Conservation (phyloP, 257 asterid species). For the Capsicum baccatum region DNA sequence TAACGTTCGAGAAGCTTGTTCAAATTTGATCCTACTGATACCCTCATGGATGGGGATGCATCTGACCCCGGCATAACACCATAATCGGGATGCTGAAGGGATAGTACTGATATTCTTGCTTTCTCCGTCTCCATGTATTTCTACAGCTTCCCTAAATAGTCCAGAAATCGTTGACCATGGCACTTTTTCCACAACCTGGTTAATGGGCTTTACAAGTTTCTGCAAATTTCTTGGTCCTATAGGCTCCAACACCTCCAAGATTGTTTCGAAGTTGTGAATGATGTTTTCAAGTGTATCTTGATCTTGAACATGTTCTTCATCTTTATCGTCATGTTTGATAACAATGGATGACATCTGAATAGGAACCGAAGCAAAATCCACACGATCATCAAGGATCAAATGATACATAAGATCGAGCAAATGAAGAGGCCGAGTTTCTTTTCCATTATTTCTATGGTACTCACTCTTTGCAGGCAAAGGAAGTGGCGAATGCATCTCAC, state of each 20-base stretch:
- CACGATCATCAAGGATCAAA: constrained; percentile 34
- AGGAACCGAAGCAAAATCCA: constrained; percentile 8
- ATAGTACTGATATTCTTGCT: constrained; percentile 33
- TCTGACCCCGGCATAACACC: constrained; percentile 30
- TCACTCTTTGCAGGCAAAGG: constrained; percentile 16
- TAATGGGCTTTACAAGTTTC: constrained; percentile 29
- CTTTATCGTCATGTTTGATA: background rate
- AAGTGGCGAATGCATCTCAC: constrained; percentile 43
- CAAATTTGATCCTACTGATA: constrained; percentile 40
- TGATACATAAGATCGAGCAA: constrained; percentile 49
- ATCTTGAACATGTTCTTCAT: constrained; percentile 3
- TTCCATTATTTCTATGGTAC: background rate
- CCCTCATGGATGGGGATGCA: constrained; percentile 38
- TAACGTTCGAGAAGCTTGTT: constrained; percentile 29
- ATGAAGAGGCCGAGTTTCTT: constrained; percentile 32
- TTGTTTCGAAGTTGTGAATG: constrained; percentile 31
- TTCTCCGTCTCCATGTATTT: constrained; percentile 11
- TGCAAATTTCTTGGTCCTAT: constrained; percentile 30
- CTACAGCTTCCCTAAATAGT: constrained; percentile 28
- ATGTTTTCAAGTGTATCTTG: constrained; percentile 15
- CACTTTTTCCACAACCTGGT: constrained; percentile 27
- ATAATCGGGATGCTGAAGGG: constrained; percentile 38
- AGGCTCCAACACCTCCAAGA: constrained; percentile 34
- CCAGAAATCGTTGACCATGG: constrained; percentile 44
- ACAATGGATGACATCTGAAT: background rate